Conservation (phyloP, 2,329 filamentous ascomycete genomes). For the Neonectria hederae region DNA sequence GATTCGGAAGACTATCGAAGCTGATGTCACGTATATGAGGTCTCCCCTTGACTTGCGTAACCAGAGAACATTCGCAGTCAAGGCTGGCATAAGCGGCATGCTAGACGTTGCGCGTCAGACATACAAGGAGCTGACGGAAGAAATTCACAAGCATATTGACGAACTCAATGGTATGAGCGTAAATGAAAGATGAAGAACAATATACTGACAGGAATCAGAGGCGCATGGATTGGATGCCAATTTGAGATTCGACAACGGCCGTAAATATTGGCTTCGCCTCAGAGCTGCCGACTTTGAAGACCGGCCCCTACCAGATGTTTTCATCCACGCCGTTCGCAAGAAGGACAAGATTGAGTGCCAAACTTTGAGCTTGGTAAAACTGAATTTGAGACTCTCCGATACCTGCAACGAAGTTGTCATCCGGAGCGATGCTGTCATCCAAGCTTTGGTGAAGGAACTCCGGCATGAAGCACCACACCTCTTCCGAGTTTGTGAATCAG, state of each 20-base stretch:
- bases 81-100: constrained; percentile 83
- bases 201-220: constrained; percentile 49
- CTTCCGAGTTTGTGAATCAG: constrained; percentile 86
- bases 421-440: constrained; percentile 81
- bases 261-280: constrained; percentile 83
- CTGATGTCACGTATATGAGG: constrained; percentile 80
- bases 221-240: constrained; percentile 68
- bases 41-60: constrained; percentile 87
- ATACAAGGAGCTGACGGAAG: constrained; percentile 87
- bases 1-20: constrained; percentile 78
- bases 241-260: constrained; percentile 78
- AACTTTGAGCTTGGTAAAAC: constrained; percentile 83
- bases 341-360: constrained; percentile 87
- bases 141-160: constrained; percentile 76
- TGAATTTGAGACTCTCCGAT: constrained; percentile 80
- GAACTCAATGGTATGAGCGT: constrained; percentile 67
- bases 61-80: constrained; percentile 90
- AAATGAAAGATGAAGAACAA: no score
- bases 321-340: constrained; percentile 80
- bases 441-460: constrained; percentile 77
- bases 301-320: constrained; percentile 67
- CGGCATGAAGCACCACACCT: constrained; percentile 75
- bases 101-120: constrained; percentile 89
- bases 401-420: constrained; percentile 85
- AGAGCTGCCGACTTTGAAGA: constrained; percentile 69